Percentiles rank a stretch among this genome's conserved stretches.
phyloP scores from a whole-genome alignment of 2,329 filamentous ascomycete species.

The Davidsoniella neocaledoniae region DNA sequence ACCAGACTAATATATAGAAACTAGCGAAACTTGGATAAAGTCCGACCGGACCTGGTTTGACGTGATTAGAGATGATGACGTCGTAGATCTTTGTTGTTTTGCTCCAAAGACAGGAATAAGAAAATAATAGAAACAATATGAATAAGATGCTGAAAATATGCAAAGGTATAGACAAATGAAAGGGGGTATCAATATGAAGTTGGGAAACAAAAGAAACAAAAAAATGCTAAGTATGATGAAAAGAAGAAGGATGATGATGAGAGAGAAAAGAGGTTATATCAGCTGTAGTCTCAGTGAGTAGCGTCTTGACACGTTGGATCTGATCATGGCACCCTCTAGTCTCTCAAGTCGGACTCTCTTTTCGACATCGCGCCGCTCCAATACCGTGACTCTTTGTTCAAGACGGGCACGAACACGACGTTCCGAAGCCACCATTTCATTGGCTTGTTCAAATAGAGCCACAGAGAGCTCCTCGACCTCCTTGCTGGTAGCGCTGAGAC shows the following conservation, averaged over 20 bases:
- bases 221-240: neutral
- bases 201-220: constrained; percentile 1
- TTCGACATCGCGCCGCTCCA: constrained; percentile 54
- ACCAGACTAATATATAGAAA: too few relatives aligned
- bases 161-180: neutral
- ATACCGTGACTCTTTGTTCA: constrained; percentile 49
- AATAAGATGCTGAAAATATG: neutral
- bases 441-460: constrained; percentile 64
- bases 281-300: constrained; percentile 26
- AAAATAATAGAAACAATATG: neutral
- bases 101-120: too few relatives aligned
- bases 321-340: constrained; percentile 53
- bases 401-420: constrained; percentile 52
- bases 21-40: too few relatives aligned
- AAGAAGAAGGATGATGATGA: neutral
- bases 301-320: constrained; percentile 51
- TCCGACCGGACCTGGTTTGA: too few relatives aligned
- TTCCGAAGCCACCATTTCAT: constrained; percentile 73
- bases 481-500: constrained; percentile 45
- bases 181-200: neutral
- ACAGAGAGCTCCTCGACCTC: constrained; percentile 69
- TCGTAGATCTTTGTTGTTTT: too few relatives aligned
- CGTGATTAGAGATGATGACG: too few relatives aligned
- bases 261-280: neutral
- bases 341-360: constrained; percentile 52